Evolutionary conservation across 2,329 filamentous ascomycete genomes (phyloP), one percentile per base, ranked within the genome.

Genomic region (Paradendryphiella salina): DNA sequence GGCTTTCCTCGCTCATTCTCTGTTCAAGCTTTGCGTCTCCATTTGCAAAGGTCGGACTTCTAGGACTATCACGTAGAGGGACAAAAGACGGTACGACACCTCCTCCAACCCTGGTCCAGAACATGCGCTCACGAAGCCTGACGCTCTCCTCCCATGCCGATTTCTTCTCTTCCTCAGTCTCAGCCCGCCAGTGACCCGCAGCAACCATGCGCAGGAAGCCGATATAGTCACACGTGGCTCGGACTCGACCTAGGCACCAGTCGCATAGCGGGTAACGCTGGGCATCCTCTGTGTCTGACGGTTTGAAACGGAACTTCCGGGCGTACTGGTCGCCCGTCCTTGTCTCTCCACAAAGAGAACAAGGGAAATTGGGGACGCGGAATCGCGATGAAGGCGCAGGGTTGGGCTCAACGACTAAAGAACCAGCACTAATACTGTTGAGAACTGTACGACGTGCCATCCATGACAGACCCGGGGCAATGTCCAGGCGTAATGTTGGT

Each of bases 101-200:
- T 21, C 92, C 94, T 20, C 93, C 93, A 44, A 99, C 85, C 47
- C 94, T 84, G 42, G 89, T 85, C 94, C 94, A 99, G 71, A 99
- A 99, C 88, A 99, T 96, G 62, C 93, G 86, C 72, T 99, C 94
- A 42, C 94, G 82, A 39, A 97, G 75, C 23, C 88, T 84, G 9
- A 96, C 88, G 50, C 90, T 90, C 76, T 99, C 94, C 69, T 97
- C 93, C 94, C 94, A 99, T 0, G 91, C 90, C 21, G 85, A 84
- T 67, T 88, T 90, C 73, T 95, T 90, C 28, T 91, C 89, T 41
- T 94, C 90, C 32, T 88, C 84, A 49, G 88, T 89, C 38, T 92
- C 89, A 10, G 88, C 86, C 42, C 89, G 85, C 85, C 94, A 94
- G 65, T 96, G 88, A 2, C 94, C 94, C 63, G 96, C 93, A 61